Base-by-base conservation (phyloP, 257 asterid species). In the Nemophila menziesii region DNA sequence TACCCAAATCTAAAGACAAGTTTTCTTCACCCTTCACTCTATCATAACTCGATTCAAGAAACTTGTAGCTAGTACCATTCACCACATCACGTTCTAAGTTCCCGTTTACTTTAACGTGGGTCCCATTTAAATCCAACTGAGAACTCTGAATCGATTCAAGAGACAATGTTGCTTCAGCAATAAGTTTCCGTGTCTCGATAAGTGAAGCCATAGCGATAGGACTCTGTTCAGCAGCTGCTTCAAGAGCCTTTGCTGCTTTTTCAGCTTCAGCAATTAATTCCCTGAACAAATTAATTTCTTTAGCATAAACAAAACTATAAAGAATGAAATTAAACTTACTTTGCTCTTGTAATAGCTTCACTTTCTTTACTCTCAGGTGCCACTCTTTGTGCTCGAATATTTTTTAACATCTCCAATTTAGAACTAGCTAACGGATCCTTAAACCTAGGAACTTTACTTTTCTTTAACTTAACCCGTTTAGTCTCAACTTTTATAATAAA, bases 181-280 rank as follows among this genome's bases (percentile, higher is more conserved):
- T 83, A 48, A 87, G 79, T 74, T 46, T 71, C 69, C 80, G 62
- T 52, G 95, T 69, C 57, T 87, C 93, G 39, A 67, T 12, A n/a
- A 89, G 75, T 0, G 93, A 78, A 0, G 86, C 85, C 27, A 58
- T 72, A 49, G 83, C 97, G 17, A 71, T 43, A 56, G 81, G 73
- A 66, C 79, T 83, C 22, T 58, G 68, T 63, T 57, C 56, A 40
- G 92, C 92, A 43, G 92, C 78, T 48, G 39, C 39, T 70, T 80
- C 95, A 14, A 89, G 92, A 18, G 82, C 82, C 57, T 64, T 65
- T 4, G 90, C 89, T 10, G 95, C 97, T 51, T 80, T 80, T 76
- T 80, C 92, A 47, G 97, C 95, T 72, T 84, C 93, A 48, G 84
- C 83, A 52, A 84, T 89, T 74, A 89, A 64, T 54, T 61, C 52